These are phyloP conservation scores for Monilinia aucupariae DNA, from an alignment of 2,329 filamentous ascomycete genomes.

Conservation along the genomic window DNA sequence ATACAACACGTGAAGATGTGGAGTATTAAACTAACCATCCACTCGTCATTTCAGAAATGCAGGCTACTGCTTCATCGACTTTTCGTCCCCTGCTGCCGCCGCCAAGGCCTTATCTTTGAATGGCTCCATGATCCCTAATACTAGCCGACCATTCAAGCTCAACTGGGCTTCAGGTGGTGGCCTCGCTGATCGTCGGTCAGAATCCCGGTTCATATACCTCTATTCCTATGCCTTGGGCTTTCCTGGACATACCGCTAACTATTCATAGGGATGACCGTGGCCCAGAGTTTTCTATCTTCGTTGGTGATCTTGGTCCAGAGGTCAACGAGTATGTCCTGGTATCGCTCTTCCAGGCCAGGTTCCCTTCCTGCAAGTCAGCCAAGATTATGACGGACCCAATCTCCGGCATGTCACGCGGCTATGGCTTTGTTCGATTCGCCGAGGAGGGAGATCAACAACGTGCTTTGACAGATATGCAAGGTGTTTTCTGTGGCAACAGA, in stretches of 20 bases:
- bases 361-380: slow-evolving; percentile 95
- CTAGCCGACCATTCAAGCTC: slow-evolving; percentile 90
- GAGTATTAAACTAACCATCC: slow-evolving; percentile 4
- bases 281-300: slow-evolving; percentile 95
- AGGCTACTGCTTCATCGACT: slow-evolving; percentile 98
- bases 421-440: slow-evolving; percentile 95
- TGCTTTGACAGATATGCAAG: slow-evolving; percentile 95
- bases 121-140: slow-evolving; percentile 86
- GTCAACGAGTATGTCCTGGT: slow-evolving; percentile 98
- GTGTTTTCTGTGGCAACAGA: slow-evolving; percentile 96
- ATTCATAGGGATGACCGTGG: slow-evolving; percentile 80
- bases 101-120: slow-evolving; percentile 88
- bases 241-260: slow-evolving; percentile 19
- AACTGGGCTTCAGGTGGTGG: slow-evolving; percentile 99
- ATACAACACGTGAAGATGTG: not conserved
- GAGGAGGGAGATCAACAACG: slow-evolving; percentile 95
- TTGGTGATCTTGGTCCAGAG: slow-evolving; percentile 94
- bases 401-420: slow-evolving; percentile 93
- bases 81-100: slow-evolving; percentile 73
- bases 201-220: slow-evolving; percentile 33
- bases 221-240: slow-evolving; percentile 16
- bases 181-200: slow-evolving; percentile 83
- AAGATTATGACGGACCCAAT: slow-evolving; percentile 99
- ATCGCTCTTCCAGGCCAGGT: slow-evolving; percentile 92
- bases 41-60: slow-evolving; percentile 63